A percentile compares a stretch with the other conserved stretches of the same genome.
phyloP scores from a whole-genome alignment of 2,329 filamentous ascomycete species.

The Mycocentrospora acerina region DNA sequence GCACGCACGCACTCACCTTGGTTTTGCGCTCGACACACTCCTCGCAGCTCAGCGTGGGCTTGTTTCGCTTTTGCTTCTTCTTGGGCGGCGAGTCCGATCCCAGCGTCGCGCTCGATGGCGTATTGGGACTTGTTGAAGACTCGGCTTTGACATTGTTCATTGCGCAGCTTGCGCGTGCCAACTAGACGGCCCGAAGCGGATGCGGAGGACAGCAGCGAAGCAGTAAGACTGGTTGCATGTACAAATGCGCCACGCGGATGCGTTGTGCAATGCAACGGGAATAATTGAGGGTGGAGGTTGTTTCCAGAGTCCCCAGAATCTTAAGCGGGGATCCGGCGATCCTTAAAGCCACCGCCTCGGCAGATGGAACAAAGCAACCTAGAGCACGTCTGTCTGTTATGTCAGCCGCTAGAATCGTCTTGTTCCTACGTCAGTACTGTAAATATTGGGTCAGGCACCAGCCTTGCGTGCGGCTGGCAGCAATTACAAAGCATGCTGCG shows the following conservation, averaged over 20 bases:
- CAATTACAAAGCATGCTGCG: too few relatives aligned
- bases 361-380: slow-evolving; percentile 2
- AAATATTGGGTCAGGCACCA: neutral
- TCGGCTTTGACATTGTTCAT: slow-evolving; percentile 1
- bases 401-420: slow-evolving; percentile 5
- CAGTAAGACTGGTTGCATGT: slow-evolving; percentile 21
- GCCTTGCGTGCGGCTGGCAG: too few relatives aligned
- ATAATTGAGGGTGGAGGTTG: slow-evolving; percentile 24
- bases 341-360: slow-evolving; percentile 18
- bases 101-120: slow-evolving; percentile 13
- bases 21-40: slow-evolving; percentile 83
- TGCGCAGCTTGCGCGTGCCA: too few relatives aligned
- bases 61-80: slow-evolving; percentile 83
- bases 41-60: slow-evolving; percentile 75
- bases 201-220: too few relatives aligned
- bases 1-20: slow-evolving; percentile 56
- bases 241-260: slow-evolving; percentile 21
- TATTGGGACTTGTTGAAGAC: slow-evolving; percentile 23
- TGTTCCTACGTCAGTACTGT: neutral
- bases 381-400: slow-evolving; percentile 5
- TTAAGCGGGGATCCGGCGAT: slow-evolving; percentile 14
- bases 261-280: slow-evolving; percentile 27
- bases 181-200: too few relatives aligned
- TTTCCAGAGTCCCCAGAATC: slow-evolving; percentile 21
- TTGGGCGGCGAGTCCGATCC: slow-evolving; percentile 42